Percentiles rank a stretch among this genome's conserved stretches.
These are phyloP conservation scores for Ogataea methanolica DNA, from an alignment of 805 yeast genomes.

Conservation along the genomic window DNA sequence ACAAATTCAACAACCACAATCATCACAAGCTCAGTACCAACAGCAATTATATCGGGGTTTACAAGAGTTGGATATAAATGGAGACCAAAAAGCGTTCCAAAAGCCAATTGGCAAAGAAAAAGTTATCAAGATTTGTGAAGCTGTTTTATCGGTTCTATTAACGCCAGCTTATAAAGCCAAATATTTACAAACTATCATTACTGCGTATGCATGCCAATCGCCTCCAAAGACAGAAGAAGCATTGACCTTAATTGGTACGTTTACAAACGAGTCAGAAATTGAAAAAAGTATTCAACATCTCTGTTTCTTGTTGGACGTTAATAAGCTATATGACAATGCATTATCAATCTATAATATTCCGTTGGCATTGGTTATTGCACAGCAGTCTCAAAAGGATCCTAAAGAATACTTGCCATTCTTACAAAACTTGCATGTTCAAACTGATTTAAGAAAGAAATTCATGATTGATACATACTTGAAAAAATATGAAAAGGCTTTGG, in stretches of 20 bases:
- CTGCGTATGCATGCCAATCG: constrained; percentile 87
- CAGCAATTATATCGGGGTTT: constrained; percentile 4
- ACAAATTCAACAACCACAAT: constrained; percentile 10
- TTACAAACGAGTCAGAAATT: constrained; percentile 40
- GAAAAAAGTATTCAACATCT: constrained; percentile 74
- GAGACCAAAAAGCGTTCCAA: not conserved
- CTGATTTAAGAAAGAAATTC: constrained; percentile 63
- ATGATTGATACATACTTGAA: constrained; percentile 76
- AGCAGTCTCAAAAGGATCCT: constrained; percentile 96
- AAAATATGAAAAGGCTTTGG: constrained; percentile 62
- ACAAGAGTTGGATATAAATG: not conserved
- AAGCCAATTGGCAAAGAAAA: constrained; percentile 34
- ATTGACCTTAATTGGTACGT: constrained; percentile 51
- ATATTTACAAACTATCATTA: constrained; percentile 73
- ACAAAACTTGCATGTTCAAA: constrained; percentile 68
- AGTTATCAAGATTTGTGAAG: constrained; percentile 73
- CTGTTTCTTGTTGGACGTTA: constrained; percentile 88
- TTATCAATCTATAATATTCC: constrained; percentile 79
- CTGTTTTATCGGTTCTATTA: constrained; percentile 53
- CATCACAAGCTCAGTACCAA: not conserved
- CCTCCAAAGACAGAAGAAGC: constrained; percentile 86
- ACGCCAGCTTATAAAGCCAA: constrained; percentile 46
- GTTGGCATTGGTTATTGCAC: constrained; percentile 80
- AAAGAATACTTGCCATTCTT: constrained; percentile 93
- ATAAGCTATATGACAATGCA: constrained; percentile 71